Base-by-base conservation (phyloP, 768 basidiomycete genomes). In the Rhizopogon roseolus region DNA sequence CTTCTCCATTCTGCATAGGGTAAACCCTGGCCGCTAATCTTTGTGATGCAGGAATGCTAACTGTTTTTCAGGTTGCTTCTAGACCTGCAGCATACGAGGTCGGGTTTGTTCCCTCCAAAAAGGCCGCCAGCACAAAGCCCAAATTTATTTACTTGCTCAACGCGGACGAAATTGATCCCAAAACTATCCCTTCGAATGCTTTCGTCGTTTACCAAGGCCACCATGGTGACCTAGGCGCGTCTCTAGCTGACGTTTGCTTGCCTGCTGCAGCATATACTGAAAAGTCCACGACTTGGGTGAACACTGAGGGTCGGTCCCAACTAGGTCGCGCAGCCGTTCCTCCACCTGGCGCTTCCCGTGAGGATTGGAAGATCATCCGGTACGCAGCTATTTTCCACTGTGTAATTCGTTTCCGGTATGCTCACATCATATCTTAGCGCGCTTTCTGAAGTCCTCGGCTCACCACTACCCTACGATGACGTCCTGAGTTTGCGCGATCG, bases 171-270 rank as follows among this genome's bases (percentile, higher is more conserved):
- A 71, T 98, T 51, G 84, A 94, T 67, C 88, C 93, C 39, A 81
- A 83, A 48, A 82, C 88, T 3, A 95, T 99, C 55, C 95, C 97
- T 29, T 75, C 81, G 53, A 82, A 93, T 62, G 93, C 96, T 3
- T 98, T 98, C 64, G 95, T 98, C 43, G 96, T 99, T 13, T 99
- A 99, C 70, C 97, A 98, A 65, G 97, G 97, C 36, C 95, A 98
- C 69, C 97, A 99, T 66, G 97, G 97, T 62, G 97, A 99, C 68
- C 76, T 92, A 52, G 96, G 97, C 36, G 97, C 97, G 3, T 91
- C 93, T 63, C 84, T 94, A 22, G 97, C 97, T n/a, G 97, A 99
- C 65, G 93, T 98, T 54, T 92, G 90, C 68, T 75, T 98, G 16
- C 97, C 97, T 14, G 92, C 81, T 7, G 81, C 88, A 14, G 97